Percentiles rank a stretch among this genome's conserved stretches.
These are phyloP conservation scores for Forsythia viridissima DNA, from an alignment of 257 asterid species.

Conservation along the genomic window DNA sequence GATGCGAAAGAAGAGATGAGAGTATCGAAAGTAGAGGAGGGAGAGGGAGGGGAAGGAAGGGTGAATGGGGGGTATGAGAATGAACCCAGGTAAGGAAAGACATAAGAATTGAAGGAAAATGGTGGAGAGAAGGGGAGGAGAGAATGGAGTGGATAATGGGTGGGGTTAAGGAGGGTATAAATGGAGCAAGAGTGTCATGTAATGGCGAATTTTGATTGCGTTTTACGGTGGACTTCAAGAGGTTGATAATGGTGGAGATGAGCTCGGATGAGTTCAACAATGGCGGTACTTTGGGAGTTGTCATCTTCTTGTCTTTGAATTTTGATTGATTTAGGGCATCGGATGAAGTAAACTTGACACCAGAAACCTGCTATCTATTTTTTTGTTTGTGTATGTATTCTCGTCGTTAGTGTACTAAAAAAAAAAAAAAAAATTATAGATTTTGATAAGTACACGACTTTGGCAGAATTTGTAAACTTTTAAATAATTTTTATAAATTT, in stretches of 20 bases:
- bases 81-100: conserved; percentile 56
- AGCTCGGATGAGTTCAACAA: conserved; percentile 44
- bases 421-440: no score
- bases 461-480: no score
- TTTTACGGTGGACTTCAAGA: conserved; percentile 38
- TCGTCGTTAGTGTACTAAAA: no score
- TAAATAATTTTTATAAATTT: no score
- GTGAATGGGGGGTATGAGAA: conserved; percentile 33
- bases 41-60: conserved; percentile 52
- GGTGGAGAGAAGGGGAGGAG: conserved; percentile 54
- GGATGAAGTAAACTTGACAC: no score
- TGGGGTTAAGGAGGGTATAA: conserved; percentile 59
- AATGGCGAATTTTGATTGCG: conserved; percentile 22
- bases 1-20: conserved; percentile 50
- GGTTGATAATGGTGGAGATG: conserved; percentile 45
- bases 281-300: conserved; percentile 28
- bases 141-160: conserved; percentile 61
- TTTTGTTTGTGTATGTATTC: no score
- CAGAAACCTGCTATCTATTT: no score
- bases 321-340: not conserved
- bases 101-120: conserved; percentile 53
- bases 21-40: conserved; percentile 52
- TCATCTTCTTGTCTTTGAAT: not conserved
- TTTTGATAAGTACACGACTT: no score
- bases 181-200: conserved; percentile 41